These are phyloP conservation scores for Podospora conica DNA, from an alignment of 495 filamentous ascomycete species.

Conservation along the genomic window DNA sequence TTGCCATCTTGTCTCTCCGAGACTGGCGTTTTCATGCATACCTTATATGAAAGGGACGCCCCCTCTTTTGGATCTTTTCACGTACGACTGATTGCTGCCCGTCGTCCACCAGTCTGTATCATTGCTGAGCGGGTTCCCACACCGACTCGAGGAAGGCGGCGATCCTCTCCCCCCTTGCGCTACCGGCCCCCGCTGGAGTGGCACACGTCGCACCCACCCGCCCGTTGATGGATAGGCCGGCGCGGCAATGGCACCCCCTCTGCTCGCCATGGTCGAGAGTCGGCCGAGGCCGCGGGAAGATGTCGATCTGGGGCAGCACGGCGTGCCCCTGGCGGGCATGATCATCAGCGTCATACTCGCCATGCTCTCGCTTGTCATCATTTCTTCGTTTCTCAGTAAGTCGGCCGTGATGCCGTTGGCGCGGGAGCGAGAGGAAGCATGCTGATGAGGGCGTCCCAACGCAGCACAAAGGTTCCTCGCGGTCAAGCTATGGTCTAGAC, in stretches of 20 bases:
- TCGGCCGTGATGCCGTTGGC: not conserved
- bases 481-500: conserved; percentile 36
- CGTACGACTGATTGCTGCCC: not conserved
- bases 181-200: not conserved
- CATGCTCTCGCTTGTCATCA: conserved; percentile 34
- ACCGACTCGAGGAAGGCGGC: not conserved
- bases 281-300: not conserved
- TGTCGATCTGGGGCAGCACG: not conserved
- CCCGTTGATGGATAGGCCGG: not conserved
- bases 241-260: not conserved
- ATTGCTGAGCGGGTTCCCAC: not conserved
- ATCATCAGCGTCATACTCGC: conserved; percentile 39
- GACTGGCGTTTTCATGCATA: not conserved
- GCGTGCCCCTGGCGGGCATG: conserved; percentile 30
- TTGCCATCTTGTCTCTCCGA: not conserved
- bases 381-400: conserved; percentile 45
- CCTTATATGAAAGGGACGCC: not conserved
- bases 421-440: not conserved
- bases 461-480: conserved; percentile 34
- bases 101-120: not conserved
- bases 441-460: conserved; percentile 3
- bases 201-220: not conserved
- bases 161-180: not conserved
- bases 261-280: conserved; percentile 1
- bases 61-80: not conserved